Conservation (phyloP, 257 asterid genomes). For the Solanum chilense region DNA sequence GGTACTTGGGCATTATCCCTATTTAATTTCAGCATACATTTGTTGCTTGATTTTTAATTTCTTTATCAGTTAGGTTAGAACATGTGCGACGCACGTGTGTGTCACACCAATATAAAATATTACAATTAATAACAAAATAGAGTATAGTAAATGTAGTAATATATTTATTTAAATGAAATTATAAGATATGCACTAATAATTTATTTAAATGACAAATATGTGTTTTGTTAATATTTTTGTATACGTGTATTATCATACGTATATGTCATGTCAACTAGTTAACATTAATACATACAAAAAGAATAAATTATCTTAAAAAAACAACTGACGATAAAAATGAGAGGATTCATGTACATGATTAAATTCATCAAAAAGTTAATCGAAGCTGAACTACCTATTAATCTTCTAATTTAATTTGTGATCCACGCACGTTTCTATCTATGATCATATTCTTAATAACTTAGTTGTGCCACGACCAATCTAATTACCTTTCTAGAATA, state of each 20-base stretch:
- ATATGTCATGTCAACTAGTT: not conserved
- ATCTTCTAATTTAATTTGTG: rapidly evolving
- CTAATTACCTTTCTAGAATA: too few relatives aligned
- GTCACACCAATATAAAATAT: too few relatives aligned
- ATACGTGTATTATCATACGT: not conserved
- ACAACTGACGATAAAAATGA: too few relatives aligned
- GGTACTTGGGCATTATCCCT: too few relatives aligned
- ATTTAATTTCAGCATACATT: not conserved
- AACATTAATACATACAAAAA: not conserved
- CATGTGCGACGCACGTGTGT: too few relatives aligned
- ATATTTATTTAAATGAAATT: not conserved
- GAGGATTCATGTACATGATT: not conserved
- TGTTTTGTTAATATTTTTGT: not conserved
- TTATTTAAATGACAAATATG: too few relatives aligned
- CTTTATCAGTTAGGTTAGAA: not conserved
- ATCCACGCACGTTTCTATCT: rapidly evolving
- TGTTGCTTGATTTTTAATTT: not conserved
- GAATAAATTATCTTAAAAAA: too few relatives aligned
- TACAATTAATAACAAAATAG: too few relatives aligned
- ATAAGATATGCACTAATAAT: not conserved
- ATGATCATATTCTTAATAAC: too few relatives aligned
- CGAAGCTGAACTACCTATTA: too few relatives aligned
- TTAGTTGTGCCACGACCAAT: rapidly evolving
- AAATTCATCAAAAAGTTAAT: not conserved
- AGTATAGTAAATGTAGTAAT: too few relatives aligned